Conservation (phyloP, 371 early-diverging fungal species). For the Parasitella parasitica region DNA sequence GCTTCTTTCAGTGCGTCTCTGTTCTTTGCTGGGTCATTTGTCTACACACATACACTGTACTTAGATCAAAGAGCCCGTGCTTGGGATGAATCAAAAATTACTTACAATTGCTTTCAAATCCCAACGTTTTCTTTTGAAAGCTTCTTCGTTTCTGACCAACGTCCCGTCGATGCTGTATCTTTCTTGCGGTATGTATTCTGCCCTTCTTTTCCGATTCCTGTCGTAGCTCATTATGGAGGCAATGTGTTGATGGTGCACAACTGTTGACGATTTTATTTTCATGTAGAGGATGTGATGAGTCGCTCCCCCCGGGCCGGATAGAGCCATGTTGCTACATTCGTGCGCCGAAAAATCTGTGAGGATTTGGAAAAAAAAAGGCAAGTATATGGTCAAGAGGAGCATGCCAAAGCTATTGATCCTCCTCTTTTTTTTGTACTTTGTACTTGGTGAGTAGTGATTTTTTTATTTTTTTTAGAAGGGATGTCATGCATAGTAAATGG, state of each 20-base stretch:
- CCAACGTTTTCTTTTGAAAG: conserved; percentile 32
- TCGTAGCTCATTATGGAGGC: not conserved
- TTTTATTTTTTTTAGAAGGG: too few relatives aligned
- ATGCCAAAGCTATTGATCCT: conserved; percentile 4
- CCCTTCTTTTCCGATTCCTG: conserved; percentile 10
- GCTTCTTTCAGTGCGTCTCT: conserved; percentile 36
- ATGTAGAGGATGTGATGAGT: too few relatives aligned
- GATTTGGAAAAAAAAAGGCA: not conserved
- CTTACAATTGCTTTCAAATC: conserved; percentile 45
- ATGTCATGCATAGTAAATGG: too few relatives aligned
- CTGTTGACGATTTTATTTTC: too few relatives aligned
- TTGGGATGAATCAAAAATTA: not conserved
- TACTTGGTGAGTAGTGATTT: conserved; percentile 27
- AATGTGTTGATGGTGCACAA: not conserved
- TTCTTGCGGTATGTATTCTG: conserved; percentile 37
- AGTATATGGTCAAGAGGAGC: not conserved
- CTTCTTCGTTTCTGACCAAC: conserved; percentile 33
- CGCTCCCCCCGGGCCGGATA: not conserved
- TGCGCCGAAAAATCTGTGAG: not conserved
- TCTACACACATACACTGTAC: conserved; percentile 7
- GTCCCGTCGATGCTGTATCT: conserved; percentile 42
- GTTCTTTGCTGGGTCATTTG: conserved; percentile 26
- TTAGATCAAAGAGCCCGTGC: not conserved
- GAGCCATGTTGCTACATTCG: not conserved
- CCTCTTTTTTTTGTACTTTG: conserved; percentile 34